phyloP scores from a whole-genome alignment of 192 early-diverging fungal species.

The Thamnidium elegans region DNA sequence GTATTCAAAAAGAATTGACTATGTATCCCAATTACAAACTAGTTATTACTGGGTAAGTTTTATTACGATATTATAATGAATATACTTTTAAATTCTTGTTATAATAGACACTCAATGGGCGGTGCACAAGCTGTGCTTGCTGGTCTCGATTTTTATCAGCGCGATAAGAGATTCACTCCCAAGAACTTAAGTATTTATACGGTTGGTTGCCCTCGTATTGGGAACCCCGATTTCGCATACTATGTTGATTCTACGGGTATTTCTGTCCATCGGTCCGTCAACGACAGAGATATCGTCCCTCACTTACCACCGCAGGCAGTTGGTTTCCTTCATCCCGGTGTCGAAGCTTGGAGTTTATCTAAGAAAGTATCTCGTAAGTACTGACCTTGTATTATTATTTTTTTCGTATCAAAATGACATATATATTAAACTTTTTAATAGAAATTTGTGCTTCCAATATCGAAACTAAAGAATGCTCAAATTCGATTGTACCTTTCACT shows the following conservation, averaged over 20 bases:
- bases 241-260: slow-evolving; percentile 8
- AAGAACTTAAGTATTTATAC: slow-evolving; percentile 23
- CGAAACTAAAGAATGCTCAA: slow-evolving; percentile 3
- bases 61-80: neutral
- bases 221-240: slow-evolving; percentile 14
- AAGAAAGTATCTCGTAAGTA: neutral
- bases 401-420: neutral
- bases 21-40: slow-evolving; percentile 21
- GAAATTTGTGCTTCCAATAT: neutral
- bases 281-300: slow-evolving; percentile 17
- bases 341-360: neutral
- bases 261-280: neutral
- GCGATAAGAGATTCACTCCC: slow-evolving; percentile 1
- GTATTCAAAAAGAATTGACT: slow-evolving; percentile 3
- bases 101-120: slow-evolving; percentile 28
- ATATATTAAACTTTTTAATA: neutral
- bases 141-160: slow-evolving; percentile 30
- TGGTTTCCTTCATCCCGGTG: slow-evolving; percentile 15
- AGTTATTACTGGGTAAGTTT: slow-evolving; percentile 23
- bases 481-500: slow-evolving; percentile 19
- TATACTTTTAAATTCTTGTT: too few species aligned
- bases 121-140: slow-evolving; percentile 27
- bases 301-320: slow-evolving; percentile 6
- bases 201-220: slow-evolving; percentile 12
- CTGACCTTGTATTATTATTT: neutral